Evolutionary conservation across 2,329 filamentous ascomycete genomes (phyloP).

Genomic region (Hymenotorrendiella dingleyae): DNA sequence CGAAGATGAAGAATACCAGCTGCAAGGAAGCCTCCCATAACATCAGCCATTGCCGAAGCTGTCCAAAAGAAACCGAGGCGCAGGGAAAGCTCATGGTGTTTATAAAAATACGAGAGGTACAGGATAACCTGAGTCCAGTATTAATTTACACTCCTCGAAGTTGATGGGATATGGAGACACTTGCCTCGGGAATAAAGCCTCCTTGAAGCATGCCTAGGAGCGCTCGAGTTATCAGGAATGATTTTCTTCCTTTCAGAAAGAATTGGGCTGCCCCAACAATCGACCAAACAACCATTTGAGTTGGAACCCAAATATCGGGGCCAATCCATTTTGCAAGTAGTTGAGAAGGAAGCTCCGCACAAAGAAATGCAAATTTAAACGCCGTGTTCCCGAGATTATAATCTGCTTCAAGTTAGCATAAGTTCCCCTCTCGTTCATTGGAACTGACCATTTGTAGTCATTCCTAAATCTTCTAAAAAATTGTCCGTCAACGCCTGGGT

Average conservation of each 20-base stretch:
- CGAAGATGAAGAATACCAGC: conserved; percentile 23
- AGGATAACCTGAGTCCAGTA: conserved; percentile 39
- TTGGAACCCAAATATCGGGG: conserved; percentile 45
- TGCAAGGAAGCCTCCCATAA: conserved; percentile 22
- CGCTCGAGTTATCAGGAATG: conserved; percentile 26
- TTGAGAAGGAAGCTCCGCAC: conserved; percentile 53
- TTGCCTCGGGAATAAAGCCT: conserved; percentile 34
- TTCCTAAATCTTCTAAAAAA: conserved; percentile 46
- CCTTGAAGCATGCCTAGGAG: conserved; percentile 25
- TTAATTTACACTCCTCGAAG: too few species aligned
- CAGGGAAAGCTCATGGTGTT: conserved; percentile 22
- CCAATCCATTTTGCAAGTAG: conserved; percentile 40
- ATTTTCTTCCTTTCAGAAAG: conserved; percentile 31
- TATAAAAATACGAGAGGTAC: conserved; percentile 27
- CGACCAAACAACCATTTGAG: conserved; percentile 48
- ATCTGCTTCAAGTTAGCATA: conserved; percentile 35
- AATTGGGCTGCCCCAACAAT: conserved; percentile 47
- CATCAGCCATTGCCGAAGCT: conserved; percentile 17
- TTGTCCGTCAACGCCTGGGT: conserved; percentile 47
- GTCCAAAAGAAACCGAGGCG: conserved; percentile 25
- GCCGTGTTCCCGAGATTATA: conserved; percentile 41
- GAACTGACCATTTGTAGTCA: conserved; percentile 42
- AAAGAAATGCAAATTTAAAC: conserved; percentile 33
- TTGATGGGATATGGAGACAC: conserved; percentile 44
- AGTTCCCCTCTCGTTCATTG: too few species aligned